phyloP scores from a whole-genome alignment of 352 stramenopile species.

The Globisporangium ultimum region DNA sequence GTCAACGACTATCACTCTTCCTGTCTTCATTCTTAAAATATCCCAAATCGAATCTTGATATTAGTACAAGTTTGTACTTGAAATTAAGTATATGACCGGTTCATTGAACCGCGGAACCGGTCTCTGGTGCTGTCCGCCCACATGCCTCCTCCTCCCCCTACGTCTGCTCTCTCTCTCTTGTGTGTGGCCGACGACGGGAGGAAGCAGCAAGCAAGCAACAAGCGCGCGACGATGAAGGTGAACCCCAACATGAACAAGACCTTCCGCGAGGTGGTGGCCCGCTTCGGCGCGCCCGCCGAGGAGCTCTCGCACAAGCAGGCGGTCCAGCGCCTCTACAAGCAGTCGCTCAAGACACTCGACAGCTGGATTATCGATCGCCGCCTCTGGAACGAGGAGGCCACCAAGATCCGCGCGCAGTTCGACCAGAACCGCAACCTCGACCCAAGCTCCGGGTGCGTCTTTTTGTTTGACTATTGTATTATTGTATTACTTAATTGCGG shows the following conservation, averaged over 20 bases:
- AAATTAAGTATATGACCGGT: too few species aligned
- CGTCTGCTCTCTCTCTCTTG: not conserved
- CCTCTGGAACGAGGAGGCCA: constrained; percentile 94
- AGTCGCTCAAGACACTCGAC: constrained; percentile 92
- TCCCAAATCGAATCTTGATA: too few species aligned
- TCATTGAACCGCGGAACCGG: too few species aligned
- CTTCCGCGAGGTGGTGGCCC: constrained; percentile 76
- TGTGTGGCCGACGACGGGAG: too few species aligned
- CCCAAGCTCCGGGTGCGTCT: constrained; percentile 47
- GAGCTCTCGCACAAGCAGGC: constrained; percentile 87
- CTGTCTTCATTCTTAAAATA: too few species aligned
- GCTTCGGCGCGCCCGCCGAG: constrained; percentile 48
- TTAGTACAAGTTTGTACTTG: too few species aligned
- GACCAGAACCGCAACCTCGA: constrained; percentile 71
- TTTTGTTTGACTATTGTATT: not conserved
- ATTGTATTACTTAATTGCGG: too few species aligned
- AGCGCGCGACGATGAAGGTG: constrained; percentile 54
- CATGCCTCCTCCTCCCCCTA: not conserved
- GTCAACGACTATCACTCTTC: too few species aligned
- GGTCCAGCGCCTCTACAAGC: constrained; percentile 92
- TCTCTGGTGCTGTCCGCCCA: too few species aligned
- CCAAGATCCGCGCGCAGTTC: constrained; percentile 92
- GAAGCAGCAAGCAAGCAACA: not conserved
- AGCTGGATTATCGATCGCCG: constrained; percentile 95
- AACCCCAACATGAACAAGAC: constrained; percentile 86